Evolutionary conservation across 1,139 yeast genomes (phyloP).

Genomic region (Geotrichum carabidarum): DNA sequence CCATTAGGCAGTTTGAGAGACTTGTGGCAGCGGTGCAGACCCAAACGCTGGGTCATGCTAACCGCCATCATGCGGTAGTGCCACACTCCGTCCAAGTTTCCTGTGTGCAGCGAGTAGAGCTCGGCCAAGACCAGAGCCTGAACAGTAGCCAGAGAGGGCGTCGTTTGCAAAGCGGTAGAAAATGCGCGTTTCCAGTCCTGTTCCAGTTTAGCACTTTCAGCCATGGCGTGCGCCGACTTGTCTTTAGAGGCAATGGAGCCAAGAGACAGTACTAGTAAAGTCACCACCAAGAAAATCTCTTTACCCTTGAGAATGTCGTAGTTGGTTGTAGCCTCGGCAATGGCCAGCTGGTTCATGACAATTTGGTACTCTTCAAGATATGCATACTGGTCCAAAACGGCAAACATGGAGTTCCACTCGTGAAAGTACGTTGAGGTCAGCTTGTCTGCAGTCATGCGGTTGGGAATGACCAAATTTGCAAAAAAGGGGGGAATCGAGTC

Average conservation of each 20-base stretch:
- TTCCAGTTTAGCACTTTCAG: conserved; percentile 37
- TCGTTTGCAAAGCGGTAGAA: conserved; percentile 47
- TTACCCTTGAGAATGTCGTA: conserved; percentile 22
- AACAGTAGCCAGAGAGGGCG: conserved; percentile 63
- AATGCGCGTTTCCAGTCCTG: conserved; percentile 41
- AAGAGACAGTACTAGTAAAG: conserved; percentile 45
- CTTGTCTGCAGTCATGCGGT: conserved; percentile 34
- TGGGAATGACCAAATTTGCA: conserved; percentile 25
- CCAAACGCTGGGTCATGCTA: conserved; percentile 79
- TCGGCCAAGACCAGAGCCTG: conserved; percentile 66
- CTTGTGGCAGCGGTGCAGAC: conserved; percentile 83
- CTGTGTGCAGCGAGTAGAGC: conserved; percentile 66
- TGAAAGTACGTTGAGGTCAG: conserved; percentile 52
- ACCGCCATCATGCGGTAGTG: conserved; percentile 70
- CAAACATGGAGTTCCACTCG: conserved; percentile 71
- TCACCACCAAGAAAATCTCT: conserved; percentile 39
- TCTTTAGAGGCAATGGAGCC: conserved; percentile 29
- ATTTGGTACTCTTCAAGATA: conserved; percentile 56
- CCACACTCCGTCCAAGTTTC: conserved; percentile 70
- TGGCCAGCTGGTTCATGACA: conserved; percentile 32
- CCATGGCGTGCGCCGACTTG: conserved; percentile 20
- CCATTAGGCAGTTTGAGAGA: conserved; percentile 65
- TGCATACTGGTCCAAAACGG: conserved; percentile 60
- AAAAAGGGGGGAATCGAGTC: conserved; percentile 2
- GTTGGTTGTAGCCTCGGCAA: conserved; percentile 14